phyloP scores from a whole-genome alignment of 257 asterid species.

The Coffea canephora region DNA sequence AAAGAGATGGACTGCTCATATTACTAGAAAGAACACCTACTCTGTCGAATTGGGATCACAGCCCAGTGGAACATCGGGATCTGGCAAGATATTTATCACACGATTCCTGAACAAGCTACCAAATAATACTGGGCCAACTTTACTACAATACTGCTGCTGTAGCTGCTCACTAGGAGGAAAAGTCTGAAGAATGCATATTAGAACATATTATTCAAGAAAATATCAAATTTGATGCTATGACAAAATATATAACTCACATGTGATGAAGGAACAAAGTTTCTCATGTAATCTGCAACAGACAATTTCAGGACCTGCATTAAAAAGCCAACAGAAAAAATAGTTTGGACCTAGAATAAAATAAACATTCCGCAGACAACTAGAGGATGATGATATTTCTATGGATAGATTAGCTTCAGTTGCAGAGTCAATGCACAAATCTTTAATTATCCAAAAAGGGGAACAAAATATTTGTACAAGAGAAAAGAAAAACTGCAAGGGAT shows the following conservation, averaged over 20 bases:
- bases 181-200: slow-evolving; percentile 43
- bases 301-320: slow-evolving; percentile 76
- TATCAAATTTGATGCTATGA: background rate
- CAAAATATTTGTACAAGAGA: background rate
- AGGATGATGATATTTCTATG: background rate
- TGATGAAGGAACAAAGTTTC: slow-evolving; percentile 60
- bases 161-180: slow-evolving; percentile 72
- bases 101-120: slow-evolving; percentile 55
- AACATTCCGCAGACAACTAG: background rate
- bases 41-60: slow-evolving; percentile 79
- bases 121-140: slow-evolving; percentile 46
- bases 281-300: slow-evolving; percentile 68
- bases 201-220: slow-evolving; percentile 16
- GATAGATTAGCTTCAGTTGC: too few relatives aligned
- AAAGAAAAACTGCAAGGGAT: background rate
- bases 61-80: slow-evolving; percentile 88
- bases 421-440: background rate
- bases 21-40: slow-evolving; percentile 42
- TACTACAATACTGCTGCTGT: slow-evolving; percentile 66
- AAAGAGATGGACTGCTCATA: background rate
- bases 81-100: slow-evolving; percentile 62
- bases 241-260: slow-evolving; percentile 51
- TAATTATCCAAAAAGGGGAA: background rate
- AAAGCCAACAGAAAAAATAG: slow-evolving; percentile 13
- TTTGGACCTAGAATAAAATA: too few relatives aligned